Conservation (phyloP, 805 yeast species). For the Saturnispora serradocipensis region DNA sequence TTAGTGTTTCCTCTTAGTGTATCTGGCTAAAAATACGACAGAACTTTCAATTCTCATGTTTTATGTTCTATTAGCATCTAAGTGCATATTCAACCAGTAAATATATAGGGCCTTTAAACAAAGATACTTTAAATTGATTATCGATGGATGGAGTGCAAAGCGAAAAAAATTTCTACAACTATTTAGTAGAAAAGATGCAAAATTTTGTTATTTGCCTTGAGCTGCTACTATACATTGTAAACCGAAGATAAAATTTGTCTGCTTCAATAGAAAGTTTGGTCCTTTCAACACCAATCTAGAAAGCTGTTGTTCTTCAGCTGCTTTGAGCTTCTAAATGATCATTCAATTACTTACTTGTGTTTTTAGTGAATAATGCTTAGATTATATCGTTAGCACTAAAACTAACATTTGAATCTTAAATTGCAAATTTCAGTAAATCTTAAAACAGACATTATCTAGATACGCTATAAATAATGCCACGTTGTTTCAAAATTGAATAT, state of each 20-base stretch:
- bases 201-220: not conserved
- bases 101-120: too few relatives aligned
- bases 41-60: too few relatives aligned
- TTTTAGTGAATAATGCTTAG: not conserved
- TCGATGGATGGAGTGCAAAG: not conserved
- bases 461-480: not conserved
- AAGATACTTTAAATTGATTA: too few relatives aligned
- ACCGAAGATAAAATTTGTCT: not conserved
- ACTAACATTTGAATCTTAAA: not conserved
- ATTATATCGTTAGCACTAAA: not conserved
- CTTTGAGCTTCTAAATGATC: not conserved
- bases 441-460: not conserved
- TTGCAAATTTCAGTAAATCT: not conserved
- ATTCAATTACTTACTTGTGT: not conserved
- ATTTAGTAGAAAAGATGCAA: not conserved
- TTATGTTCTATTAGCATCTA: too few relatives aligned
- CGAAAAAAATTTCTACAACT: not conserved
- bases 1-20: too few relatives aligned
- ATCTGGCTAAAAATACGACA: too few relatives aligned
- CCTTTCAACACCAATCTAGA: not conserved
- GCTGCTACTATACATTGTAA: not conserved
- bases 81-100: too few relatives aligned
- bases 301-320: not conserved
- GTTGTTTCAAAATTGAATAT: not conserved
- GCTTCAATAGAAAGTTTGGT: not conserved